Evolutionary conservation across 345 rosid species (phyloP), one percentile per base, ranked within the genome.

Genomic region (Linum lewisii): DNA sequence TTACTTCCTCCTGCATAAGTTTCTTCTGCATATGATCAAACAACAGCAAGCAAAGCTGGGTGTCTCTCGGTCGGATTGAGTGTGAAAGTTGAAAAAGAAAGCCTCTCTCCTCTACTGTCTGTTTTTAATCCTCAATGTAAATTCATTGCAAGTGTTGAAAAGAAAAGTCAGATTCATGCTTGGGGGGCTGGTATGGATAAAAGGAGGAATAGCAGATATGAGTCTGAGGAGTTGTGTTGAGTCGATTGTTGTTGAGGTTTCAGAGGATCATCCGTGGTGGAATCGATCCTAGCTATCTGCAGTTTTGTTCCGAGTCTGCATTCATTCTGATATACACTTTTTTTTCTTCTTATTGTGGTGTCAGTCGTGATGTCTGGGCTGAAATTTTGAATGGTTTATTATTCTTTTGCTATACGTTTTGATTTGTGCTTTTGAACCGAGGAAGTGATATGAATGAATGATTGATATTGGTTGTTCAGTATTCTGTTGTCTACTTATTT

Each of bases 281-380:
- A 42, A 42, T 42, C 18, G 47, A 4, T 42, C 47, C 47, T 42
- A 8, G 34, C 34, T 11, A 5, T 11, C 76, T 24, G 75, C 86
- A 81, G 76, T 82, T 85, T 85, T 85, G 88, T 61, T 81, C 78
- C 34, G 34, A 3, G 6, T 5, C 59, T 60, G 58, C 72, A 63
- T 56, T 65, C 59, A 55, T 19, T 50, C 34, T 29, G 34, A 29
- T 29, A 29, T 0, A 4, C 7, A 29, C 7, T 29, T 29, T 29
- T 29, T 8, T 29, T 29, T 29, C 7, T 42, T 34, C 63, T 51
- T 65, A 22, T 50, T 44, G 50, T 6, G 14, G 24, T 60, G 63
- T 61, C 71, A 69, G 74, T 71, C 71, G 54, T 65, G 59, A 54
- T 73, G 67, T 62, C 63, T 71, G 69, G 58, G 59, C 61, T 24